phyloP scores from a whole-genome alignment of 345 rosid species.

The Populus pruinosa region DNA sequence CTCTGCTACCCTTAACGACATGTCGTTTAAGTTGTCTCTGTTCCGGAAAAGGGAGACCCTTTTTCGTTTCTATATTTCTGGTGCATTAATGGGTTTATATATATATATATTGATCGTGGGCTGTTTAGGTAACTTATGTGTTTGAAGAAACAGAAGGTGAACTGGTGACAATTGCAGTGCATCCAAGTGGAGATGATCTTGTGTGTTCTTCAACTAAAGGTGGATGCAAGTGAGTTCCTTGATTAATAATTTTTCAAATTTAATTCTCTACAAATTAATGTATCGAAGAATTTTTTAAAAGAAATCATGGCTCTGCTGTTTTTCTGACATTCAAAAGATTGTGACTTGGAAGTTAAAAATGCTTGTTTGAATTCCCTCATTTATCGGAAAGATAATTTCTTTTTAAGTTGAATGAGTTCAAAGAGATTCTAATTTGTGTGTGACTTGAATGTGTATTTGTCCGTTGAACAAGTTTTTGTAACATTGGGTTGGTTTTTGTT shows the following conservation, averaged over 20 bases:
- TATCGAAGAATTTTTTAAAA: neutral
- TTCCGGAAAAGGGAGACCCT: neutral
- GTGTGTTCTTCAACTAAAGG: conserved; percentile 78
- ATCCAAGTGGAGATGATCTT: conserved; percentile 80
- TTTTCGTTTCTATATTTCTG: neutral
- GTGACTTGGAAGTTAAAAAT: neutral
- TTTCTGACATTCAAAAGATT: neutral
- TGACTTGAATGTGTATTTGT: neutral
- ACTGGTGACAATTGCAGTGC: conserved; percentile 60
- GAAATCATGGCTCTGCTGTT: neutral
- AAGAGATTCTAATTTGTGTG: neutral
- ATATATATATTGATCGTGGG: neutral
- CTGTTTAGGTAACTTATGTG: conserved; percentile 49
- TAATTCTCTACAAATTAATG: neutral
- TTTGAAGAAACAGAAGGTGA: conserved; percentile 74
- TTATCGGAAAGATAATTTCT: neutral
- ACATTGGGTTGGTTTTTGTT: conserved; percentile 2
- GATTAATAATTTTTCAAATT: neutral
- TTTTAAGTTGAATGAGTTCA: neutral
- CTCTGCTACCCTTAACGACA: neutral
- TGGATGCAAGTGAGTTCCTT: conserved; percentile 70
- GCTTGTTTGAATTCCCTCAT: neutral
- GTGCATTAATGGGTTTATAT: neutral
- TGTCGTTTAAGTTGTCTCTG: neutral
- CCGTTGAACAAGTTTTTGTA: neutral